phyloP scores from a whole-genome alignment of 306 rosid species.

The Trifolium repens region DNA sequence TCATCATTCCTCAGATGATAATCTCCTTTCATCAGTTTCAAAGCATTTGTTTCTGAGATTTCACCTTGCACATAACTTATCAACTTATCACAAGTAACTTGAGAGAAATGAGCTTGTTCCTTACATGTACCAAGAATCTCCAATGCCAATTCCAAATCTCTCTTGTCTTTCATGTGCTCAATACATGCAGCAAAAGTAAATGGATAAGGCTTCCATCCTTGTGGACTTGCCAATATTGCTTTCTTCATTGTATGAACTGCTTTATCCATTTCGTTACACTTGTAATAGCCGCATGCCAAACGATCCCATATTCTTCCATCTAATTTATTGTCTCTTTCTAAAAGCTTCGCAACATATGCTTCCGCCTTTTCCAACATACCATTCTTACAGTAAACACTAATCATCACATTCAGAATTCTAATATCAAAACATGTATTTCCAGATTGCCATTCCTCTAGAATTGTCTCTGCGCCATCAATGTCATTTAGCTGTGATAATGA shows the following conservation, averaged over 20 bases:
- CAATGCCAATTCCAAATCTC: slow-evolving; percentile 48
- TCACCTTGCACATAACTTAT: slow-evolving; percentile 38
- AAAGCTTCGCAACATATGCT: slow-evolving; percentile 47
- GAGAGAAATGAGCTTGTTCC: slow-evolving; percentile 34
- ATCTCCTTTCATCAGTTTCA: slow-evolving; percentile 33
- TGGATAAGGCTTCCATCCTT: slow-evolving; percentile 47
- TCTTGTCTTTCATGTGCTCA: slow-evolving; percentile 62
- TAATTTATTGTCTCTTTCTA: slow-evolving; percentile 37
- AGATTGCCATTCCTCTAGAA: slow-evolving; percentile 66
- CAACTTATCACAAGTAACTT: slow-evolving; percentile 31
- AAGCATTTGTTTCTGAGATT: slow-evolving; percentile 39
- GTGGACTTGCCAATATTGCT: slow-evolving; percentile 45
- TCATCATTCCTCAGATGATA: slow-evolving; percentile 31
- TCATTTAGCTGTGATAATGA: slow-evolving; percentile 60
- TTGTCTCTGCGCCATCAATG: slow-evolving; percentile 63
- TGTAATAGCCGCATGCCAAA: slow-evolving; percentile 54
- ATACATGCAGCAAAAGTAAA: slow-evolving; percentile 53
- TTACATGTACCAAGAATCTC: slow-evolving; percentile 47
- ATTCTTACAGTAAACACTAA: slow-evolving; percentile 54
- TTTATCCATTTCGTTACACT: slow-evolving; percentile 49
- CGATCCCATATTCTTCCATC: slow-evolving; percentile 51
- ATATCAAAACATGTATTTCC: slow-evolving; percentile 45
- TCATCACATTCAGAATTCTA: slow-evolving; percentile 52
- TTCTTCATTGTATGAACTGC: slow-evolving; percentile 57
- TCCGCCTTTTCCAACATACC: slow-evolving; percentile 62